A percentile compares a stretch with the other conserved stretches of the same genome.
Conservation (phyloP, 305 asterid genomes). For the Solanum hybrid region DNA sequence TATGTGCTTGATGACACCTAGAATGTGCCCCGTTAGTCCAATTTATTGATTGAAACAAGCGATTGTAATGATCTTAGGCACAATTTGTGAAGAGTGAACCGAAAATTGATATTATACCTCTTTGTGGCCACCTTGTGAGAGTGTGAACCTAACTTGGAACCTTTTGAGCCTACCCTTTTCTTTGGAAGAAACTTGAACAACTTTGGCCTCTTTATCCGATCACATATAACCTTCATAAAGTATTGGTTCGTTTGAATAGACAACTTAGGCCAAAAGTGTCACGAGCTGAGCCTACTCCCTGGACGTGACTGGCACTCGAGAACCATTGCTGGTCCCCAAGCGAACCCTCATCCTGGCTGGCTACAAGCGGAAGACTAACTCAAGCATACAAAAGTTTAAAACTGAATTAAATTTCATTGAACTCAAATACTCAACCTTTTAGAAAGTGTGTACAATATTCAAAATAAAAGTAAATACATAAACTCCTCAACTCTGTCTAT, state of each 20-base stretch:
- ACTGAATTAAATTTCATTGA: background rate
- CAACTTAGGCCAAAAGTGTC: no score
- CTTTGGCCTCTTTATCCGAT: no score
- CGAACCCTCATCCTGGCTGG: background rate
- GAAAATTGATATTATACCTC: background rate
- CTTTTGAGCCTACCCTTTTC: no score
- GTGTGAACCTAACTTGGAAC: no score
- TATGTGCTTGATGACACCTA: background rate
- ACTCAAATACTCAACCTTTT: background rate
- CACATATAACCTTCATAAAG: no score
- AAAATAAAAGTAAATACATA: background rate
- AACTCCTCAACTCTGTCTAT: background rate
- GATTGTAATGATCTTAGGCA: background rate
- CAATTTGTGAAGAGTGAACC: background rate
- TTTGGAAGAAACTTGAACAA: no score
- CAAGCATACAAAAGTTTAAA: no score
- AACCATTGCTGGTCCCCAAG: background rate
- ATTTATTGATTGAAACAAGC: background rate
- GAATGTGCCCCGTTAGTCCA: background rate
- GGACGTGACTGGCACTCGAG: background rate
- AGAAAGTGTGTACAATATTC: background rate
- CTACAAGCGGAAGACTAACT: background rate
- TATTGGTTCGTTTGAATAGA: no score
- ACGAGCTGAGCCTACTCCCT: background rate
- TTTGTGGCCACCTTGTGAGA: no score